Evolutionary conservation across 2,329 filamentous ascomycete species (phyloP), one percentile per base, ranked within the genome.

Genomic region (Clonostachys rhizophaga): DNA sequence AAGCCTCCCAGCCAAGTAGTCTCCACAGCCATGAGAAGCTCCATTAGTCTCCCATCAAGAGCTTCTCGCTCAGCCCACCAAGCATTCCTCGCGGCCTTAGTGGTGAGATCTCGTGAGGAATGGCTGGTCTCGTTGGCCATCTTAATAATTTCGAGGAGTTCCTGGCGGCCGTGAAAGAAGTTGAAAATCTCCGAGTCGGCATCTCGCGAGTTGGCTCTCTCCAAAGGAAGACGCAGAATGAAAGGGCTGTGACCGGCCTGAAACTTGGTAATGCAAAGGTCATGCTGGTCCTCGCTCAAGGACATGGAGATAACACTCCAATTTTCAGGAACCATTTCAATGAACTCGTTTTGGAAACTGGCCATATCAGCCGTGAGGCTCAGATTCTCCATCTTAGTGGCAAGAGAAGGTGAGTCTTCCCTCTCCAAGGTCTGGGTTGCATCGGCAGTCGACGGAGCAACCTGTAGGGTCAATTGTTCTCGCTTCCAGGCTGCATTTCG

Each of bases 1-100:
- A 99, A 99, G 0, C 94, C 94, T 43, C 92, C 91, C 6, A 99
- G 80, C 94, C 94, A 99, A 18, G 94, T 84, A 51, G 88, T 86
- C 65, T 99, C 92, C 37, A 99, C 87, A 50, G 90, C 95, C 46
- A 84, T 75, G 2, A 99, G 74, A 10, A 99, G 77, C 44, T 88
- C 84, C 51, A 82, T 84, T 20, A 99, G 75, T 10, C 89, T 83
- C 34, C 71, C 69, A 60, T 99, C 94, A 14, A 99, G 74, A 4
- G 78, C 79, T 64, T 94, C 86, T 13, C 95, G 82, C 60, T 91
- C 87, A 5, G 79, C 80, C 91, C 94, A 99, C 94, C 94, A 99
- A 42, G 84, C 84, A 37, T 81, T 81, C 62, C 89, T 91, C 30
- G 87, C 84, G 35, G 84, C 86, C 62, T 87, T 89, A 42, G 81